phyloP scores from a whole-genome alignment of 2,329 filamentous ascomycete genomes.

The Penicillium concentricum region DNA sequence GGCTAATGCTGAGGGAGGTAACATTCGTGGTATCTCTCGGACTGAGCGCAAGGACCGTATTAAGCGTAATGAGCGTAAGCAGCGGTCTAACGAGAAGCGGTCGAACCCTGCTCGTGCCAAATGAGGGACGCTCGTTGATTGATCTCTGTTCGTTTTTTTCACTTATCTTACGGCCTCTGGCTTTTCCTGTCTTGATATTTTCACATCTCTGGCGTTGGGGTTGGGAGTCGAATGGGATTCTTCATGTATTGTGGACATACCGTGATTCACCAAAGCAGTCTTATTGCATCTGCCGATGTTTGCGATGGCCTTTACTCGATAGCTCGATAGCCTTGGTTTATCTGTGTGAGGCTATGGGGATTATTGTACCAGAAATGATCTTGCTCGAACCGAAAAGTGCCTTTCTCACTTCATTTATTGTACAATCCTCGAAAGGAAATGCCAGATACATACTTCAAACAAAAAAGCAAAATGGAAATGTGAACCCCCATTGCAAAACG shows the following conservation, averaged over 20 bases:
- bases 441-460: constrained; percentile 12
- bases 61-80: constrained; percentile 61
- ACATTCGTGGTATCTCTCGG: constrained; percentile 63
- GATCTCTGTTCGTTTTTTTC: constrained; percentile 2
- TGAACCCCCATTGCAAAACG: not conserved
- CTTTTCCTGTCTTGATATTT: constrained; percentile 15
- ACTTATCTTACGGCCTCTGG: constrained; percentile 7
- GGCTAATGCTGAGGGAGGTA: constrained; percentile 59
- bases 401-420: constrained; percentile 20
- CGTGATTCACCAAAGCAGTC: not conserved
- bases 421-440: constrained; percentile 21
- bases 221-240: constrained; percentile 21
- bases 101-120: constrained; percentile 30
- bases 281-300: not conserved
- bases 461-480: constrained; percentile 6
- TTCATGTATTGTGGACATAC: constrained; percentile 18
- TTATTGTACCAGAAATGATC: constrained; percentile 10
- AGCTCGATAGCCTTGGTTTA: not conserved
- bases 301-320: not conserved
- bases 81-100: constrained; percentile 64
- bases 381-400: constrained; percentile 22
- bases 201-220: constrained; percentile 25
- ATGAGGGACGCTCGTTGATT: constrained; percentile 23
- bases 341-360: not conserved
- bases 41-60: constrained; percentile 69